phyloP scores from a whole-genome alignment of 306 rosid species.

The Phaseolus lunatus region DNA sequence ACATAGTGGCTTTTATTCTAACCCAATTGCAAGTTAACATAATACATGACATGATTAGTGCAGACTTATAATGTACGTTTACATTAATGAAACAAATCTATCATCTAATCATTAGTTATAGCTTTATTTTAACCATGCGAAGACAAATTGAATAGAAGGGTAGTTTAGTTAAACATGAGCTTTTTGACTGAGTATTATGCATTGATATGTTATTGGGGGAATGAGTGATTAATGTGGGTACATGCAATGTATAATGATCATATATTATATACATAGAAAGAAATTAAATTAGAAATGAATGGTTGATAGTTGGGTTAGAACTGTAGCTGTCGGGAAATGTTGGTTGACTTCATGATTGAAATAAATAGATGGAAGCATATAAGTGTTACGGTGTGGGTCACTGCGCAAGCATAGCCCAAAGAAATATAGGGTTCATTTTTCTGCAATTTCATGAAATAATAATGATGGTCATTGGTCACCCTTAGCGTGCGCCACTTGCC shows the following conservation, averaged over 20 bases:
- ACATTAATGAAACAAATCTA: not conserved
- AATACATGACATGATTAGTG: not conserved
- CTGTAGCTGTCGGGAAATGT: not conserved
- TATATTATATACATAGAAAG: not conserved
- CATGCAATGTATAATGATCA: not conserved
- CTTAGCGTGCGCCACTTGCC: conserved; percentile 16
- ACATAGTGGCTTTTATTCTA: no score
- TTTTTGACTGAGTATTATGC: not conserved
- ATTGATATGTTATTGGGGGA: not conserved
- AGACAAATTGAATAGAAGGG: not conserved
- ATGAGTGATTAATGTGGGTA: not conserved
- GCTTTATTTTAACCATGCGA: not conserved
- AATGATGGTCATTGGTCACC: not conserved
- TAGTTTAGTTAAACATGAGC: not conserved
- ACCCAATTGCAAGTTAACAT: not conserved
- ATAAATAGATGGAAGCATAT: not conserved
- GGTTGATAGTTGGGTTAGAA: not conserved
- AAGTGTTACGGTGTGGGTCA: conserved; percentile 2
- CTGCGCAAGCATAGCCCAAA: not conserved
- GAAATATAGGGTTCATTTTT: not conserved
- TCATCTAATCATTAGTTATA: not conserved
- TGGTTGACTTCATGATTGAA: not conserved
- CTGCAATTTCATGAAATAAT: not conserved
- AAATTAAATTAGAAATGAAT: not conserved
- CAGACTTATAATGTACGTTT: no score